Base-by-base conservation (phyloP, 192 early-diverging fungal species). In the Coemansia sp. region DNA sequence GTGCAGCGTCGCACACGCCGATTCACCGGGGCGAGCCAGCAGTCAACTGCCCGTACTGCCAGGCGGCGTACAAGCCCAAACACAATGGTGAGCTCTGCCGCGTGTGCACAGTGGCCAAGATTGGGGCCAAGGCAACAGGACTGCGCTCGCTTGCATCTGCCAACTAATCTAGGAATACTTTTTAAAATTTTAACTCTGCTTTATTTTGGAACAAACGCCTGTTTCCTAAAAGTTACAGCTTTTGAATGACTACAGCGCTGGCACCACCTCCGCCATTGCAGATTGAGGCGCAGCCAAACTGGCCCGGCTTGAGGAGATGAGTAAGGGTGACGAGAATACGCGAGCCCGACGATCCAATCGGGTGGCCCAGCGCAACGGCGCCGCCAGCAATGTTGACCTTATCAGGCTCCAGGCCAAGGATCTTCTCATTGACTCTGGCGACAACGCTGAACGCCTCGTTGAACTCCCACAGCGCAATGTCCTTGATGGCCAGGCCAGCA, bases 361-460 rank as follows among this genome's bases (percentile, higher is more conserved):
- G 89, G 67, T 93, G 92, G 59, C 92, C 92, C 16, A 91, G 81
- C 43, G 87, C 82, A 11, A 92, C 90, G 29, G 92, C 92, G 66
- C 92, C 92, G 61, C 92, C 92, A 19, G 89, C 88, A 69, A 93
- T 72, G 65, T 93, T 93, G 59, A 88, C 85, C 68, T 83, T 87
- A 24, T 78, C 80, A 57, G 89, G 85, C 62, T 90, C 86, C 64
- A 66, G 50, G 14, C 88, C 87, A 43, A 93, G 83, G 39, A 93
- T 79, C 84, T 96, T 85, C 72, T 96, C 92, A 78, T 98, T 98
- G 47, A 85, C 96, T 22, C 85, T 81, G 14, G 90, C 87, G 57
- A 98, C 96, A 6, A 96, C 95, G 65, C 89, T 89, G 73, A 98
- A 98, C 0, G 96, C 96, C 82, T 98, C 96, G 80, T 98, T 98